A percentile compares a stretch with the other conserved stretches of the same genome.
phyloP scores from a whole-genome alignment of 345 rosid species.

The Microcos paniculata region DNA sequence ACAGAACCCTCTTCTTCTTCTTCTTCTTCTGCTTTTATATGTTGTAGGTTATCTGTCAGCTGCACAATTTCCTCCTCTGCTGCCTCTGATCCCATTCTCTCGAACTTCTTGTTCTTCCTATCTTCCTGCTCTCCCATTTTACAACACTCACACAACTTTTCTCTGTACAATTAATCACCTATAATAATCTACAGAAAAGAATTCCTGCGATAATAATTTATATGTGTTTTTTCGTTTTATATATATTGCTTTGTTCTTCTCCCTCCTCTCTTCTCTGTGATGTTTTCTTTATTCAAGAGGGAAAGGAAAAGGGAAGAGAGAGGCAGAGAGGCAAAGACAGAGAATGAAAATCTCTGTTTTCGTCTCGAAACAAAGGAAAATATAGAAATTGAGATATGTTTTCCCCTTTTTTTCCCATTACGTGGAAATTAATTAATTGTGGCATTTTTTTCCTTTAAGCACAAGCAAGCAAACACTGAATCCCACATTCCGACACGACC shows the following conservation, averaged over 20 bases:
- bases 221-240: not conserved
- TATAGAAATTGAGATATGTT: not conserved
- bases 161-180: not conserved
- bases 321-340: not conserved
- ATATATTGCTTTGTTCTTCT: not conserved
- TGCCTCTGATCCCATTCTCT: conserved; percentile 25
- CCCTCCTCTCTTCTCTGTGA: not conserved
- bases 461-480: not conserved
- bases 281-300: not conserved
- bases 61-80: conserved; percentile 18
- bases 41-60: not conserved
- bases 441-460: not conserved
- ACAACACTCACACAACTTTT: not conserved
- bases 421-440: not conserved
- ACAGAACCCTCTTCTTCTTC: not conserved
- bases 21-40: not conserved
- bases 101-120: conserved; percentile 27
- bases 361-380: not conserved
- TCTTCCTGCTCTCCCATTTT: conserved; percentile 27
- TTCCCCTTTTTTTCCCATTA: too few relatives aligned
- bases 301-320: not conserved
- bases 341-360: not conserved
- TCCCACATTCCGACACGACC: not conserved
- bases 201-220: not conserved
- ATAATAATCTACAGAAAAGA: not conserved